Evolutionary conservation across 148 eudicot species (phyloP).

Genomic region (Chenopodium berlandieri): DNA sequence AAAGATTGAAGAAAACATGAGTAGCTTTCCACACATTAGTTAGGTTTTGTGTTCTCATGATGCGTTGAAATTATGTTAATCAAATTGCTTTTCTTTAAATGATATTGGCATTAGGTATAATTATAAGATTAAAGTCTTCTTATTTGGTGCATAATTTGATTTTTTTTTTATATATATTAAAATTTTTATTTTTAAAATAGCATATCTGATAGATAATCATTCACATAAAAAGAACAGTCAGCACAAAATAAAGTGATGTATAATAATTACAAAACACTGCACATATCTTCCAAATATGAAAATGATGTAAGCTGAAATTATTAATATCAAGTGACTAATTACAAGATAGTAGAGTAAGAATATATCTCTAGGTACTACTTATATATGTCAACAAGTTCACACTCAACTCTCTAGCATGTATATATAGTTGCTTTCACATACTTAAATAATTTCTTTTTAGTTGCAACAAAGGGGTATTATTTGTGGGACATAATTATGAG

Average conservation of each 20-base stretch:
- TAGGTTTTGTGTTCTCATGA: background rate
- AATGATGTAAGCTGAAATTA: background rate
- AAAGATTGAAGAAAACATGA: background rate
- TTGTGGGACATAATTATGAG: no score
- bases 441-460: no score
- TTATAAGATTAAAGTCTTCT: background rate
- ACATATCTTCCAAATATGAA: background rate
- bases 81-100: background rate
- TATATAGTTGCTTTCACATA: background rate
- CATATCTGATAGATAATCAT: background rate
- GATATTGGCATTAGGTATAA: conserved; percentile 3
- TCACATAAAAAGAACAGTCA: background rate
- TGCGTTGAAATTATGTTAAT: conserved; percentile 9
- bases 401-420: background rate
- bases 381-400: background rate
- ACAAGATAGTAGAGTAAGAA: background rate
- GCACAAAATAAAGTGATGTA: background rate
- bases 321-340: background rate
- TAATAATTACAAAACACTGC: no score
- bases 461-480: no score
- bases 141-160: background rate
- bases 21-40: conserved; percentile 8
- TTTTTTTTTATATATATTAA: background rate
- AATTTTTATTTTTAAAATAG: no score
- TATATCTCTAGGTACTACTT: background rate